phyloP scores from a whole-genome alignment of 75 land plant species.

The Sequoiadendron giganteum region DNA sequence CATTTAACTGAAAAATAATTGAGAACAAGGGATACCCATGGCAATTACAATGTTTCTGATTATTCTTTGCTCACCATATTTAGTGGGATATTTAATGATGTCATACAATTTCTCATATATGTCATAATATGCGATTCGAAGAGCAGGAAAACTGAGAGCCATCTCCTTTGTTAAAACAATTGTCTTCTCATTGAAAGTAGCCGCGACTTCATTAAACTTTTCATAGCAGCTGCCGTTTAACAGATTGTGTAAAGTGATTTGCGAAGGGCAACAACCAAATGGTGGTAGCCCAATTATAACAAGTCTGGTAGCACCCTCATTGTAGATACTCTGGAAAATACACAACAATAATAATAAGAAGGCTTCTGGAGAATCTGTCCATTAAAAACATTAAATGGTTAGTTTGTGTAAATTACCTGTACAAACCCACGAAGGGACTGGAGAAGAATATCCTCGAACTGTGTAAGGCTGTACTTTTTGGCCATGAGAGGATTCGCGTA shows the following conservation, averaged over 20 bases:
- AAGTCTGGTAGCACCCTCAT: background rate
- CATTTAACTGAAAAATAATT: too few species aligned
- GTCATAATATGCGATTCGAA: background rate
- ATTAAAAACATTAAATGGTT: too few species aligned
- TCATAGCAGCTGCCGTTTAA: background rate
- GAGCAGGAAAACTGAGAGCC: background rate
- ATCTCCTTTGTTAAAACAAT: background rate
- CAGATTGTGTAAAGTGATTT: background rate
- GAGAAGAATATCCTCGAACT: constrained; percentile 24
- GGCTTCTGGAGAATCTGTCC: too few species aligned
- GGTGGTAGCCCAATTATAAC: background rate
- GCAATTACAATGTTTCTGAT: too few species aligned
- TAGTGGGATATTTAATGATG: background rate
- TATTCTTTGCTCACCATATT: background rate
- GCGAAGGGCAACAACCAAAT: background rate
- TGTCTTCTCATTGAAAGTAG: background rate
- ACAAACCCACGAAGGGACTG: background rate
- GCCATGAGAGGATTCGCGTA: constrained; percentile 14
- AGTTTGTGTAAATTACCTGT: background rate
- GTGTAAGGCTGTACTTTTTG: constrained; percentile 1
- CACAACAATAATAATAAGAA: too few species aligned
- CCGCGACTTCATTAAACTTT: background rate
- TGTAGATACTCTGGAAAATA: background rate
- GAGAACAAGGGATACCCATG: too few species aligned
- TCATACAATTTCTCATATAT: background rate